Evolutionary conservation across 1,284 basidiomycete species (phyloP).

Genomic region (Ustilago lituana): DNA sequence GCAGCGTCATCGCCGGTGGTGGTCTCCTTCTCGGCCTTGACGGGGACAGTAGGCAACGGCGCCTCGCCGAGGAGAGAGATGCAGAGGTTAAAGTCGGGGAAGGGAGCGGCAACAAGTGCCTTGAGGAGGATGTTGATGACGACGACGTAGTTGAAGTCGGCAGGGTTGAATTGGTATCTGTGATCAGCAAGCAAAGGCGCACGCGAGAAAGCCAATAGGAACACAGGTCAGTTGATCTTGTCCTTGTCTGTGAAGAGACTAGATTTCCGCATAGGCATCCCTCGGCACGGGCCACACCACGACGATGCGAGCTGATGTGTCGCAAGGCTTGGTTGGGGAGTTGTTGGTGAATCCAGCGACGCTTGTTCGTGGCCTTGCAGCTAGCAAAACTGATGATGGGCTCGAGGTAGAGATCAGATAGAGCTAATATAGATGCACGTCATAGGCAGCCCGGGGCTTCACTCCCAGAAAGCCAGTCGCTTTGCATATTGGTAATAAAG

Average conservation of each 20-base stretch:
- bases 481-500: constrained; percentile 40
- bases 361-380: not conserved
- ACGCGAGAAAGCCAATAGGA: not conserved
- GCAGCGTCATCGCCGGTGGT: constrained; percentile 27
- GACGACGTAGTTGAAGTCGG: constrained; percentile 89
- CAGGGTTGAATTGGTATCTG: constrained; percentile 96
- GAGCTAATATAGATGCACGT: constrained; percentile 66
- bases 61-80: constrained; percentile 84
- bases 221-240: constrained; percentile 9
- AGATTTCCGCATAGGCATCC: too few species aligned
- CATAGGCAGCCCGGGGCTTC: constrained; percentile 53
- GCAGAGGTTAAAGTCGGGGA: constrained; percentile 87
- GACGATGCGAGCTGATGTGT: not conserved
- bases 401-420: constrained; percentile 55
- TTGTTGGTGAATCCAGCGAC: too few species aligned
- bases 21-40: constrained; percentile 48
- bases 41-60: constrained; percentile 33
- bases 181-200: constrained; percentile 9
- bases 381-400: not conserved
- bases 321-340: not conserved
- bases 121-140: constrained; percentile 94
- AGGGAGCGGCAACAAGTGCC: constrained; percentile 83
- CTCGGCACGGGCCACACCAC: constrained; percentile 12
- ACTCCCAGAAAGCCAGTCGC: constrained; percentile 53
- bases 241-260: too few species aligned